Evolutionary conservation across 768 basidiomycete genomes (phyloP).

Genomic region (Collybia sordida): DNA sequence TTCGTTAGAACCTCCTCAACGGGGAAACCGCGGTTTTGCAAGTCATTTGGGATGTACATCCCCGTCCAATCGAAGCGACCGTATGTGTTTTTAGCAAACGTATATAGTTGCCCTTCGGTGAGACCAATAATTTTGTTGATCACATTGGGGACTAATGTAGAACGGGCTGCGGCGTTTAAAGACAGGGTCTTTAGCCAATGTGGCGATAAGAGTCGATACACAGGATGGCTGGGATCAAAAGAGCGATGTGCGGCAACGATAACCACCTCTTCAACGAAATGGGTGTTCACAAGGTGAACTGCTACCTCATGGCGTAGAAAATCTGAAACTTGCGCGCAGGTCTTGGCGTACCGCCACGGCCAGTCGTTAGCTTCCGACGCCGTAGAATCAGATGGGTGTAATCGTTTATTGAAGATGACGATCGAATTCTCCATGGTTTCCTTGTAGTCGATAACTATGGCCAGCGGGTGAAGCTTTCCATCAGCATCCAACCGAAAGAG

Average conservation of each 20-base stretch:
- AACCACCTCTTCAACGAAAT: conserved; percentile 28
- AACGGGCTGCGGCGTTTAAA: conserved; percentile 24
- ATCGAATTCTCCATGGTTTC: conserved; percentile 23
- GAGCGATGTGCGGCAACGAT: conserved; percentile 29
- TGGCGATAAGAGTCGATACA: conserved; percentile 25
- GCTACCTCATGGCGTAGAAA: conserved; percentile 27
- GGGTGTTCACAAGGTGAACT: conserved; percentile 26
- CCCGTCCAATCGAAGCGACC: conserved; percentile 23
- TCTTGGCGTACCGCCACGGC: conserved; percentile 34
- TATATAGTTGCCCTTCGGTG: conserved; percentile 12
- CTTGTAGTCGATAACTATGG: conserved; percentile 27
- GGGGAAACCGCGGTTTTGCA: conserved; percentile 27
- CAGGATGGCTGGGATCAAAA: conserved; percentile 18
- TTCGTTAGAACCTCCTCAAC: conserved; percentile 19
- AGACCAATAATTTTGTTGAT: conserved; percentile 20
- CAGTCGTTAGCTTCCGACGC: conserved; percentile 21
- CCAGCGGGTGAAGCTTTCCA: conserved; percentile 28
- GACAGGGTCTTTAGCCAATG: conserved; percentile 29
- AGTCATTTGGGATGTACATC: conserved; percentile 25
- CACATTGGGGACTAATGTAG: conserved; percentile 23
- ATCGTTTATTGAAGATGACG: conserved; percentile 27
- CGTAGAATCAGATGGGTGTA: conserved; percentile 1
- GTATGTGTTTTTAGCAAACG: conserved; percentile 20
- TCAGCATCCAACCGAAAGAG: conserved; percentile 24
- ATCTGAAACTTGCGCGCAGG: conserved; percentile 26